These are phyloP conservation scores for Cercospora janseana DNA, from an alignment of 2,329 filamentous ascomycete genomes.

Conservation along the genomic window DNA sequence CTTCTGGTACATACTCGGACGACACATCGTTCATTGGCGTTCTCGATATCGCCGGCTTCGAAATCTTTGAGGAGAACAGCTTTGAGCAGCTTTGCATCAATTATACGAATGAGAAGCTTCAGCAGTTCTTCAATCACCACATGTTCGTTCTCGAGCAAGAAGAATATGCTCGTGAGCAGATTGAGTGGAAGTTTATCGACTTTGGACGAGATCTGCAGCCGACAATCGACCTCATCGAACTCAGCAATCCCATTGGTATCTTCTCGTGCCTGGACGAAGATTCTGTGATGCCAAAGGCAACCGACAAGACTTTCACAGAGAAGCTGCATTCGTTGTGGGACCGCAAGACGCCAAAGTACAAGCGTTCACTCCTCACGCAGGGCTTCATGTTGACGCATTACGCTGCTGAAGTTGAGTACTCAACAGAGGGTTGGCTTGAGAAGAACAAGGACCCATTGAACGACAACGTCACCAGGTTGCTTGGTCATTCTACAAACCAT, in stretches of 20 bases:
- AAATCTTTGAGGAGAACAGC: slow-evolving; percentile 97
- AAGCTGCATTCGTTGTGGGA: slow-evolving; percentile 98
- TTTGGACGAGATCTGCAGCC: slow-evolving; percentile 96
- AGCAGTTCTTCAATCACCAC: slow-evolving; percentile 99
- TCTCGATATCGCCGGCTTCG: slow-evolving; percentile 97
- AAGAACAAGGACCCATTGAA: slow-evolving; percentile 99
- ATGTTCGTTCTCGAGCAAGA: slow-evolving; percentile 99
- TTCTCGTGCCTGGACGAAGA: slow-evolving; percentile 98
- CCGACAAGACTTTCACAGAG: slow-evolving; percentile 93
- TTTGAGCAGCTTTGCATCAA: slow-evolving; percentile 99
- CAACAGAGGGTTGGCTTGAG: slow-evolving; percentile 90
- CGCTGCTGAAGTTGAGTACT: slow-evolving; percentile 95
- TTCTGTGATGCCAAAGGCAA: slow-evolving; percentile 97
- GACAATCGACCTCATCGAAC: slow-evolving; percentile 94
- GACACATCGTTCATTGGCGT: slow-evolving; percentile 97
- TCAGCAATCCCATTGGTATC: slow-evolving; percentile 95
- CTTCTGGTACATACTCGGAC: slow-evolving; percentile 71
- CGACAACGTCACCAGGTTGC: slow-evolving; percentile 88
- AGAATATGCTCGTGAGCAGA: slow-evolving; percentile 94
- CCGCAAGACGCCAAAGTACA: slow-evolving; percentile 91
- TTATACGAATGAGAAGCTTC: slow-evolving; percentile 98
- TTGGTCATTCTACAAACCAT: slow-evolving; percentile 76
- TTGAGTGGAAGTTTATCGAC: slow-evolving; percentile 99
- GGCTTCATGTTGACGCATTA: slow-evolving; percentile 97
- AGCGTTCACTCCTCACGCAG: slow-evolving; percentile 79